Evolutionary conservation across 345 rosid species (phyloP).

Genomic region (Citrus hindsii): DNA sequence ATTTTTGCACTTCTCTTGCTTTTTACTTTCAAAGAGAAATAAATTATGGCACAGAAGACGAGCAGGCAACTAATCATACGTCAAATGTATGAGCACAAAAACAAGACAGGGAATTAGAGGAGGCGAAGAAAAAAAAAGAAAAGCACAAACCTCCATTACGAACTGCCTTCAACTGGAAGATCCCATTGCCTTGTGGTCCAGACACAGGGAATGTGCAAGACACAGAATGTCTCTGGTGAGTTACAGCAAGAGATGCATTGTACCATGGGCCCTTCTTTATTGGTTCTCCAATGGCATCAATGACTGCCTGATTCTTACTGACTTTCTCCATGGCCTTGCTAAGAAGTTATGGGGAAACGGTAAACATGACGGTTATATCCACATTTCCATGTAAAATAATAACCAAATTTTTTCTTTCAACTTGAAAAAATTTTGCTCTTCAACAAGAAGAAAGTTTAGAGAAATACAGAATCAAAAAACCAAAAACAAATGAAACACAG

Average conservation of each 20-base stretch:
- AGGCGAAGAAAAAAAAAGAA: background rate
- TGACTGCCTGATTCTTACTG: constrained; percentile 53
- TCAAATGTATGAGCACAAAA: background rate
- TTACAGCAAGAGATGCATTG: constrained; percentile 88
- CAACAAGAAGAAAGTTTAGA: background rate
- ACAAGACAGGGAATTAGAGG: background rate
- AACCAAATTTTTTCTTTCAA: background rate
- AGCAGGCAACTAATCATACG: no score
- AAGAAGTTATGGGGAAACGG: constrained; percentile 26
- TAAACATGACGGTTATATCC: background rate
- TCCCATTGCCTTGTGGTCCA: constrained; percentile 74
- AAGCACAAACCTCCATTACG: constrained; percentile 55
- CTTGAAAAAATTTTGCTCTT: no score
- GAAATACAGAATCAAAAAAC: background rate
- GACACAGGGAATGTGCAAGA: constrained; percentile 94
- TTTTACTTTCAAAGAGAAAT: no score
- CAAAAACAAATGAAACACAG: background rate
- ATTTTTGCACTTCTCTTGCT: background rate
- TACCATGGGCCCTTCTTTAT: constrained; percentile 95
- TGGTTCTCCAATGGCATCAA: constrained; percentile 88
- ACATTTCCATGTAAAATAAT: background rate
- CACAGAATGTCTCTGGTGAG: constrained; percentile 79
- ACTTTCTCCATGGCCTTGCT: constrained; percentile 95
- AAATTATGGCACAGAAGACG: no score
- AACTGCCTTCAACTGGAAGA: constrained; percentile 83